Conservation (phyloP, 768 basidiomycete genomes). For the Strobilomyces echinocephalus region DNA sequence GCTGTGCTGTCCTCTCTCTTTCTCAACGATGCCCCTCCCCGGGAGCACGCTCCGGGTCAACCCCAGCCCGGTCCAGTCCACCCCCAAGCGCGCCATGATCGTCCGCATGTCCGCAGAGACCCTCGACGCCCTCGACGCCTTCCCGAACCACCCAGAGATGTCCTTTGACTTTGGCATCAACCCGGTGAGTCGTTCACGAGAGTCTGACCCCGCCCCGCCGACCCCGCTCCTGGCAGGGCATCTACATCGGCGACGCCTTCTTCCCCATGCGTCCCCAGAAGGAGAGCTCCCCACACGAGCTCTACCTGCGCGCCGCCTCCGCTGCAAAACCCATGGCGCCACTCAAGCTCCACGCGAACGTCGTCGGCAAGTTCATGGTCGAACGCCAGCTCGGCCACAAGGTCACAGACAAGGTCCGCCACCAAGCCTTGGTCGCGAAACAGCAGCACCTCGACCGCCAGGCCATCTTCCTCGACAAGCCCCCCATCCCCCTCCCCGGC, state of each 20-base stretch:
- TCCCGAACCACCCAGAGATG: slow-evolving; percentile 42
- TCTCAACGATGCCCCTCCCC: slow-evolving; percentile 63
- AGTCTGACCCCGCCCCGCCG: neutral
- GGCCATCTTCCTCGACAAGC: slow-evolving; percentile 40
- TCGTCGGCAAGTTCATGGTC: slow-evolving; percentile 68
- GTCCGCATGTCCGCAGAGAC: slow-evolving; percentile 72
- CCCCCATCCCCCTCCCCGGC: slow-evolving; percentile 25
- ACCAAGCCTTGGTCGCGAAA: slow-evolving; percentile 42
- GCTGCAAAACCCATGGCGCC: slow-evolving; percentile 56
- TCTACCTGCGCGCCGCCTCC: slow-evolving; percentile 63
- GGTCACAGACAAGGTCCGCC: slow-evolving; percentile 42
- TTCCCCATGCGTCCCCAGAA: slow-evolving; percentile 53
- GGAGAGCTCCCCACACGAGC: slow-evolving; percentile 61
- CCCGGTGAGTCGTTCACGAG: slow-evolving; percentile 60
- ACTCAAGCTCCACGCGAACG: slow-evolving; percentile 68
- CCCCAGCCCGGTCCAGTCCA: too few relatives aligned
- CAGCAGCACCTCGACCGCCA: slow-evolving; percentile 46
- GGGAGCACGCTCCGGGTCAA: too few relatives aligned
- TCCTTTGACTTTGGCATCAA: slow-evolving; percentile 59
- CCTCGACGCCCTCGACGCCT: slow-evolving; percentile 58
- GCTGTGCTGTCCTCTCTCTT: neutral
- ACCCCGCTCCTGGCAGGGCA: slow-evolving; percentile 44
- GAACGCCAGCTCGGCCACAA: slow-evolving; percentile 53
- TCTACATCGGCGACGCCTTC: slow-evolving; percentile 60
- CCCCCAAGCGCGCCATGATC: slow-evolving; percentile 70